phyloP scores from a whole-genome alignment of 1,284 basidiomycete genomes.

The Uromyces viciae-fabae region DNA sequence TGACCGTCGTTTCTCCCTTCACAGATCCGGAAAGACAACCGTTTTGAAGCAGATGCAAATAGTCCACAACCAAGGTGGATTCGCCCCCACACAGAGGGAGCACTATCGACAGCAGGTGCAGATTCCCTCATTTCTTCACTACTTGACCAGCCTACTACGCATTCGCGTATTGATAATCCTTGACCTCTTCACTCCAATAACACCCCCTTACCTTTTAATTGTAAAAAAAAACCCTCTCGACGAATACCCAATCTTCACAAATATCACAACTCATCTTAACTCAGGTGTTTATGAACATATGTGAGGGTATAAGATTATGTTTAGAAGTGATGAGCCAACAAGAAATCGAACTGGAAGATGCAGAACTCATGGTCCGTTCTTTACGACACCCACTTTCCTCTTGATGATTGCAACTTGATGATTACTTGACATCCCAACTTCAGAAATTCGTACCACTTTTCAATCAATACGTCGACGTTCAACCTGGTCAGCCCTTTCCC shows the following conservation, averaged over 20 bases:
- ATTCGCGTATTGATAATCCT: too few relatives aligned
- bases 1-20: neutral
- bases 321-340: constrained; percentile 41
- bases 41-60: constrained; percentile 45
- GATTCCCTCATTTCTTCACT: neutral
- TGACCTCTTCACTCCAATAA: too few relatives aligned
- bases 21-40: constrained; percentile 42
- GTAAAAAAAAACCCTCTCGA: too few relatives aligned
- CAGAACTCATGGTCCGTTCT: constrained; percentile 30
- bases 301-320: constrained; percentile 38
- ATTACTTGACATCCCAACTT: neutral
- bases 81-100: constrained; percentile 35
- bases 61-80: constrained; percentile 39
- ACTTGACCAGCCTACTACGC: neutral
- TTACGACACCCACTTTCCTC: neutral
- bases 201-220: too few relatives aligned
- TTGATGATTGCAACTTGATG: neutral
- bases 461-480: constrained; percentile 55
- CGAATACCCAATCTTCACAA: neutral
- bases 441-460: constrained; percentile 42
- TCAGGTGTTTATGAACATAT: constrained; percentile 44
- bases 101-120: constrained; percentile 41
- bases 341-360: constrained; percentile 38
- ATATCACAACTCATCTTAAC: neutral
- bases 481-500: constrained; percentile 76